phyloP scores from a whole-genome alignment of 2,329 filamentous ascomycete genomes.

The Coniochaeta sp. region DNA sequence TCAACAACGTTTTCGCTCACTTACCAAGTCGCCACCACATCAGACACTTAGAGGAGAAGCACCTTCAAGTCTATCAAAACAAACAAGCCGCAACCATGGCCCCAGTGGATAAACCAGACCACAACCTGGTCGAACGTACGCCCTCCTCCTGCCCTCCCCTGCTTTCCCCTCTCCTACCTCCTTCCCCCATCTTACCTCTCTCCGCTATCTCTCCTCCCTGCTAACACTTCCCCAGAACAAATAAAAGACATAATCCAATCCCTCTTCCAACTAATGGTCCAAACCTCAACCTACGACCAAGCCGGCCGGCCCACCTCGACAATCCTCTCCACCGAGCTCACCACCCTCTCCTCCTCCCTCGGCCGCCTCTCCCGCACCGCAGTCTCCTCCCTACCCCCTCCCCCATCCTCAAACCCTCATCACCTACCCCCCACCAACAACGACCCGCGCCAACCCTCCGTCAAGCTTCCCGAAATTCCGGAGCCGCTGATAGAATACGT shows the following conservation, averaged over 20 bases:
- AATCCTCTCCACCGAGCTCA: slow-evolving; percentile 34
- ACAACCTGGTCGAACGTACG: slow-evolving; percentile 17
- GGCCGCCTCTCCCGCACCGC: slow-evolving; percentile 32
- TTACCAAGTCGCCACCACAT: neutral
- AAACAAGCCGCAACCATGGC: slow-evolving; percentile 13
- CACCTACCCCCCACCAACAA: no score
- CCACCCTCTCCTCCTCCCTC: slow-evolving; percentile 33
- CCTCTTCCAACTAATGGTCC: slow-evolving; percentile 57
- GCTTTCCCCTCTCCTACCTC: neutral
- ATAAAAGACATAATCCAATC: slow-evolving; percentile 58
- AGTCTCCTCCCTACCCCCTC: slow-evolving; percentile 21
- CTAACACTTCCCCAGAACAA: slow-evolving; percentile 33
- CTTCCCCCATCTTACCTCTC: neutral
- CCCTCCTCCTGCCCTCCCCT: neutral
- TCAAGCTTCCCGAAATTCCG: slow-evolving; percentile 38
- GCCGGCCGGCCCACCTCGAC: slow-evolving; percentile 44
- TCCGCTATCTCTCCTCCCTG: neutral
- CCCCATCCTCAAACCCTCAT: slow-evolving; percentile 24
- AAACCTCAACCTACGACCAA: slow-evolving; percentile 54
- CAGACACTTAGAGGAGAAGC: no score
- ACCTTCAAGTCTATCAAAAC: neutral
- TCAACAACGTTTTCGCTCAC: neutral
- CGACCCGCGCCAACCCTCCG: slow-evolving; percentile 25
- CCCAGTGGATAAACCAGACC: slow-evolving; percentile 17
- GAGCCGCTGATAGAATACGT: slow-evolving; percentile 62